Evolutionary conservation across 1,284 basidiomycete genomes (phyloP).

Genomic region (Kwoniella shivajii): DNA sequence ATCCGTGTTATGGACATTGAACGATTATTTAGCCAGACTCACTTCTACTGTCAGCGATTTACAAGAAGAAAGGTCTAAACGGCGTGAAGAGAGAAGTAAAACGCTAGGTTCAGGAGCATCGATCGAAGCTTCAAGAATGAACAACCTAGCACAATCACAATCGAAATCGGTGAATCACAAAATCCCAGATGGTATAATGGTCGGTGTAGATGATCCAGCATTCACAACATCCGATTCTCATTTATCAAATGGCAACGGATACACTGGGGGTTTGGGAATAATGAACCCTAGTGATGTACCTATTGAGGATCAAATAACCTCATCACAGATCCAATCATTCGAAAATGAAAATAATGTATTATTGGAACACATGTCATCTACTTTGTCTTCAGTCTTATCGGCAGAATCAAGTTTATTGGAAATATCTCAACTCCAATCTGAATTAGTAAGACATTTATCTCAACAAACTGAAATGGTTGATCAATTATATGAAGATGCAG

Average conservation of each 20-base stretch:
- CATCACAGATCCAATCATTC: conserved; percentile 59
- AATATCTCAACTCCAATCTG: conserved; percentile 61
- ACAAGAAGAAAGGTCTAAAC: conserved; percentile 57
- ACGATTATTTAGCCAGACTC: conserved; percentile 55
- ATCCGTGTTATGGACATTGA: conserved; percentile 58
- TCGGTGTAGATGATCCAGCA: conserved; percentile 17
- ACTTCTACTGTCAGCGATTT: conserved; percentile 55
- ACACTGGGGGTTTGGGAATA: conserved; percentile 17
- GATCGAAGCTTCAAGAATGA: conserved; percentile 31
- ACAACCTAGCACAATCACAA: background rate
- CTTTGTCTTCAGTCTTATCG: conserved; percentile 56
- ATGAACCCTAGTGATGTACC: conserved; percentile 34
- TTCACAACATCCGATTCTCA: conserved; percentile 4
- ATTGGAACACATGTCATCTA: conserved; percentile 57
- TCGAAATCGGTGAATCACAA: background rate
- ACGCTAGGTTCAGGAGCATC: conserved; percentile 46
- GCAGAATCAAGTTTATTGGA: conserved; percentile 60
- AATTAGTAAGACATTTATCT: conserved; percentile 59
- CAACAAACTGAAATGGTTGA: conserved; percentile 61
- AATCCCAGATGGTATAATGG: conserved; percentile 17
- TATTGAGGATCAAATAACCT: conserved; percentile 47
- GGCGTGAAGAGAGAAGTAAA: conserved; percentile 46
- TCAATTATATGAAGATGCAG: conserved; percentile 59
- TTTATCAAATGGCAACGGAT: background rate
- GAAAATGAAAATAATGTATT: conserved; percentile 59